Percentiles rank a stretch among this genome's conserved stretches.
Conservation (phyloP, 2,329 filamentous ascomycete genomes). For the Bretziella fagacearum region DNA sequence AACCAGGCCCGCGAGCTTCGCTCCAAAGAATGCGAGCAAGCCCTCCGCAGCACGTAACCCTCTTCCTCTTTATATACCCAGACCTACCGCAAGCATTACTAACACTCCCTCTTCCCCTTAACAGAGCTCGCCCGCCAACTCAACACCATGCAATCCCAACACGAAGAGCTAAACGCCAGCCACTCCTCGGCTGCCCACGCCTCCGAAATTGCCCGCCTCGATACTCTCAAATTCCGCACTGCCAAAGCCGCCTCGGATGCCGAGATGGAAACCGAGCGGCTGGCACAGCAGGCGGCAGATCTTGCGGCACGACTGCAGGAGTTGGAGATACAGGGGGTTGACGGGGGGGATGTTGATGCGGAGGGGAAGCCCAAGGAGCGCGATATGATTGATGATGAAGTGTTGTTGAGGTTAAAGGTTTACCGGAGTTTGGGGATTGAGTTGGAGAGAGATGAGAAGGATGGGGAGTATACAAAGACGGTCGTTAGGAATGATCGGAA, state of each 20-base stretch:
- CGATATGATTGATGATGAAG: constrained; percentile 43
- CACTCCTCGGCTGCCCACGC: constrained; percentile 72
- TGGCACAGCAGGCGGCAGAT: constrained; percentile 61
- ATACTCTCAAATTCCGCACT: constrained; percentile 84
- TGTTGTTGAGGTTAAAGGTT: constrained; percentile 64
- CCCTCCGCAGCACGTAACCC: constrained; percentile 38
- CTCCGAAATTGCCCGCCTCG: constrained; percentile 65
- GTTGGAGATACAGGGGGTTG: constrained; percentile 71
- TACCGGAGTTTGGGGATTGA: constrained; percentile 86
- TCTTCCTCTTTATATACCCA: not conserved
- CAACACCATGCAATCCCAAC: constrained; percentile 55
- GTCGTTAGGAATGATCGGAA: constrained; percentile 71
- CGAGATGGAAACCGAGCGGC: constrained; percentile 87
- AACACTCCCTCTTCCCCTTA: constrained; percentile 5
- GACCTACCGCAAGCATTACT: not conserved
- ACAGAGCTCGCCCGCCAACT: constrained; percentile 55
- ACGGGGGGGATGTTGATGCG: constrained; percentile 36
- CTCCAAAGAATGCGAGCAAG: constrained; percentile 49
- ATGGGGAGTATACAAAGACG: constrained; percentile 73
- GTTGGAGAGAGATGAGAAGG: constrained; percentile 54
- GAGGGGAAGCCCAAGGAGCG: constrained; percentile 15
- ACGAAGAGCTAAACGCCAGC: constrained; percentile 55
- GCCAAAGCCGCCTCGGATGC: constrained; percentile 82
- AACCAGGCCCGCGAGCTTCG: constrained; percentile 67
- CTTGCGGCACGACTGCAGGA: constrained; percentile 61